Evolutionary conservation across 1,284 basidiomycete species (phyloP).

Genomic region (Cryptococcus sp.): DNA sequence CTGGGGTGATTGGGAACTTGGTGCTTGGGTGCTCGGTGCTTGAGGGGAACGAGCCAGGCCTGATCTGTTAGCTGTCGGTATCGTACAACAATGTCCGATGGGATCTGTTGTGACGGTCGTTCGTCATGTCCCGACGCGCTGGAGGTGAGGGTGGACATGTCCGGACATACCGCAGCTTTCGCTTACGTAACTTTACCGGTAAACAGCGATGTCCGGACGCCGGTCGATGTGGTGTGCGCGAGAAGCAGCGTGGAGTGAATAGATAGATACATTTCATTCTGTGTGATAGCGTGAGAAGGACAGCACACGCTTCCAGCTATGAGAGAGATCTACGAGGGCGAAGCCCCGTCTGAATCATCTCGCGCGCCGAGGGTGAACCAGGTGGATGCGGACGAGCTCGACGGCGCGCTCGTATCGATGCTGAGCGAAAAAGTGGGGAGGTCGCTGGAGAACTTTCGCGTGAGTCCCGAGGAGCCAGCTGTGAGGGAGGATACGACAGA

Average conservation of each 20-base stretch:
- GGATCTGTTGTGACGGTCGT: background rate
- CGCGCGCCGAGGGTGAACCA: conserved; percentile 75
- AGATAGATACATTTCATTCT: no score
- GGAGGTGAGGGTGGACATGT: background rate
- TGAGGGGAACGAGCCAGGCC: no score
- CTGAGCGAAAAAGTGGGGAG: conserved; percentile 78
- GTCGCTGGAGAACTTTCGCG: conserved; percentile 67
- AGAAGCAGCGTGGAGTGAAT: no score
- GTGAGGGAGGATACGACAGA: background rate
- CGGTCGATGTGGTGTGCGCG: no score
- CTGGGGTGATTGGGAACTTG: no score
- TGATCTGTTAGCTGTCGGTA: no score
- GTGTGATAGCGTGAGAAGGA: background rate
- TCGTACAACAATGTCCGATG: background rate
- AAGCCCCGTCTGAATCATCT: conserved; percentile 13
- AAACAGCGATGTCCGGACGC: background rate
- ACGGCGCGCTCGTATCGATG: conserved; percentile 80
- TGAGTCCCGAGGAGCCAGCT: conserved; percentile 49
- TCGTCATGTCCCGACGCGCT: background rate
- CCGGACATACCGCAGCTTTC: background rate
- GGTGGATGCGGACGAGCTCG: conserved; percentile 87
- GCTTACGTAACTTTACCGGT: conserved; percentile 1
- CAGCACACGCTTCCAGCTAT: background rate
- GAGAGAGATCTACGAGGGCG: conserved; percentile 11
- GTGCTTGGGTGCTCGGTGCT: no score